Conservation (phyloP, 495 filamentous ascomycete genomes). For the Cudoniella acicularis region DNA sequence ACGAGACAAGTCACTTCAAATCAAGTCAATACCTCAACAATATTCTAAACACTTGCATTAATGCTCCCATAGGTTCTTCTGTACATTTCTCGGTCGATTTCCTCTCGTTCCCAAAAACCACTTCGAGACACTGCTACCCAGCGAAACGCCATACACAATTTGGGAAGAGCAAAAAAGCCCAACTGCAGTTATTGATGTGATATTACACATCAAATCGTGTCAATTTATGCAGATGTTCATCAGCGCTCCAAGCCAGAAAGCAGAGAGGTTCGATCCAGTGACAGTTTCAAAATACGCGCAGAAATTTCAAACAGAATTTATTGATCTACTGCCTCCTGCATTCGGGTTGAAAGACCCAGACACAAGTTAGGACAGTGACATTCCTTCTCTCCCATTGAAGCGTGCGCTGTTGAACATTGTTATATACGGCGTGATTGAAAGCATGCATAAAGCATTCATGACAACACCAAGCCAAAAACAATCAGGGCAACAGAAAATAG, state of each 20-base stretch:
- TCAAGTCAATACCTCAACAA: too few species aligned
- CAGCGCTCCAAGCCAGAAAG: background rate
- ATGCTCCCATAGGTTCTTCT: slow-evolving; percentile 5
- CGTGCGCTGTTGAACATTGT: background rate
- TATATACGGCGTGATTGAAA: background rate
- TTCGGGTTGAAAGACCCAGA: background rate
- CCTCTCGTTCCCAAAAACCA: background rate
- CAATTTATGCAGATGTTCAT: background rate
- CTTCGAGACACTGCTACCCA: background rate
- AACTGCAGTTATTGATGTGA: background rate
- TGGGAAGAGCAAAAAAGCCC: background rate
- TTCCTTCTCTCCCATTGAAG: background rate
- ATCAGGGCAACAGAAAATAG: background rate
- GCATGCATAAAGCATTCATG: slow-evolving; percentile 3
- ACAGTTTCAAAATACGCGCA: background rate
- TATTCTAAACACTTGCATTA: too few species aligned
- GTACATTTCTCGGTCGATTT: background rate
- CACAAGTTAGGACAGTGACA: background rate
- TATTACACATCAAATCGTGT: background rate
- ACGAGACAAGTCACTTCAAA: too few species aligned
- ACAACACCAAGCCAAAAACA: background rate
- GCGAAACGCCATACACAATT: slow-evolving; percentile 1
- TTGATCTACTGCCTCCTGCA: background rate
- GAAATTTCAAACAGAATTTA: background rate
- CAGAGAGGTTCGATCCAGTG: background rate